phyloP scores from a whole-genome alignment of 768 basidiomycete genomes.

The Xerocomus spinulosus region DNA sequence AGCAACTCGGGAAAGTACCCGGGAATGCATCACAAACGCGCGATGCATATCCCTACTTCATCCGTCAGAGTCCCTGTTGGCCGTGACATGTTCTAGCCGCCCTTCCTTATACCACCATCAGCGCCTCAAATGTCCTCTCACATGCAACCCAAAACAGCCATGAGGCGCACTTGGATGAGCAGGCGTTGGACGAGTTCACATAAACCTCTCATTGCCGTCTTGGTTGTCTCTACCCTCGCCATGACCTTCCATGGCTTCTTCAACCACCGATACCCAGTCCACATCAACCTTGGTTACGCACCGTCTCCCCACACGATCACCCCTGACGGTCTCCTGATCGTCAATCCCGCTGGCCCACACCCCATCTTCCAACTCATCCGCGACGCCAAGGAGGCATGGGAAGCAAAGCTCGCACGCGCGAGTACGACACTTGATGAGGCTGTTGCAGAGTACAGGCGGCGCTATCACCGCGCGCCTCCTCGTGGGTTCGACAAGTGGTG shows the following conservation, averaged over 20 bases:
- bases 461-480: slow-evolving; percentile 35
- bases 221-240: not conserved
- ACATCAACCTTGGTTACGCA: not conserved
- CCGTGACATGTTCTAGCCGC: no score
- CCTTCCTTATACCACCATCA: not conserved
- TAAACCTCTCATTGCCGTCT: not conserved
- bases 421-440: slow-evolving; percentile 37
- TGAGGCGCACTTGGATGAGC: not conserved
- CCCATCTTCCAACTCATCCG: slow-evolving; percentile 42
- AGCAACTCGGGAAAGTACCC: no score
- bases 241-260: not conserved
- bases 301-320: slow-evolving; percentile 17
- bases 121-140: no score
- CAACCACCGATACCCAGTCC: not conserved
- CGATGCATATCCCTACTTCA: no score
- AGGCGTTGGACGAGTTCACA: not conserved
- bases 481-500: slow-evolving; percentile 43
- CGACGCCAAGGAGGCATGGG: slow-evolving; percentile 36
- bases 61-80: no score
- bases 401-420: slow-evolving; percentile 28
- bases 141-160: no score
- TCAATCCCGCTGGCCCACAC: slow-evolving; percentile 35
- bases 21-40: no score
- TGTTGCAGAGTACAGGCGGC: slow-evolving; percentile 34
- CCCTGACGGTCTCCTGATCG: slow-evolving; percentile 30